Evolutionary conservation across 306 rosid species (phyloP).

Genomic region (Leucaena leucocephala): DNA sequence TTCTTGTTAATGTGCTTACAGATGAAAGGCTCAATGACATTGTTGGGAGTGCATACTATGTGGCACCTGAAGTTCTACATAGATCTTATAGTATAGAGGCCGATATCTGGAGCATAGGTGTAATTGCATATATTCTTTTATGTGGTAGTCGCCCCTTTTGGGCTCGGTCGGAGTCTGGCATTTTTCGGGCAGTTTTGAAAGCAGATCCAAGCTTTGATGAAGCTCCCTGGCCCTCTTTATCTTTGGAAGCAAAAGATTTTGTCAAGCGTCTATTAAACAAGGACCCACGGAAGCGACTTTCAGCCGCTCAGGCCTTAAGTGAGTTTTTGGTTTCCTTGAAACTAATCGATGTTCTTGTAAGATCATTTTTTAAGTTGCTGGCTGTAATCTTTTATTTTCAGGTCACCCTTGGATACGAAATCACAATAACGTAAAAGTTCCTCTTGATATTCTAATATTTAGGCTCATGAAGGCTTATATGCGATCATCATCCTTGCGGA

Average conservation of each 20-base stretch:
- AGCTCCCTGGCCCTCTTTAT: constrained; percentile 92
- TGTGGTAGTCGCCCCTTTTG: constrained; percentile 99
- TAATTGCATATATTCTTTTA: constrained; percentile 93
- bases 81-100: constrained; percentile 94
- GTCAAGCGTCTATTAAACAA: constrained; percentile 87
- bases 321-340: constrained; percentile 43
- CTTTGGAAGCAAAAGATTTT: constrained; percentile 89
- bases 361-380: constrained; percentile 29
- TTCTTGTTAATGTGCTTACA: constrained; percentile 43
- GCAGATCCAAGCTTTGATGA: constrained; percentile 96
- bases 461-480: constrained; percentile 83
- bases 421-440: constrained; percentile 71
- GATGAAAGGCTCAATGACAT: constrained; percentile 98
- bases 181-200: constrained; percentile 91
- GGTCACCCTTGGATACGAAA: constrained; percentile 97
- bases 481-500: constrained; percentile 94
- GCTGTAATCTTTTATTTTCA: constrained; percentile 51
- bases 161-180: constrained; percentile 98
- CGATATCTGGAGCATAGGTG: constrained; percentile 99
- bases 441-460: constrained; percentile 86
- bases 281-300: constrained; percentile 92
- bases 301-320: constrained; percentile 97
- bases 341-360: constrained; percentile 29
- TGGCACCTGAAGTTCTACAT: constrained; percentile 98
- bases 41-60: constrained; percentile 99